phyloP scores from a whole-genome alignment of 169 alveolate genomes.

The Amoebophrya sp. region DNA sequence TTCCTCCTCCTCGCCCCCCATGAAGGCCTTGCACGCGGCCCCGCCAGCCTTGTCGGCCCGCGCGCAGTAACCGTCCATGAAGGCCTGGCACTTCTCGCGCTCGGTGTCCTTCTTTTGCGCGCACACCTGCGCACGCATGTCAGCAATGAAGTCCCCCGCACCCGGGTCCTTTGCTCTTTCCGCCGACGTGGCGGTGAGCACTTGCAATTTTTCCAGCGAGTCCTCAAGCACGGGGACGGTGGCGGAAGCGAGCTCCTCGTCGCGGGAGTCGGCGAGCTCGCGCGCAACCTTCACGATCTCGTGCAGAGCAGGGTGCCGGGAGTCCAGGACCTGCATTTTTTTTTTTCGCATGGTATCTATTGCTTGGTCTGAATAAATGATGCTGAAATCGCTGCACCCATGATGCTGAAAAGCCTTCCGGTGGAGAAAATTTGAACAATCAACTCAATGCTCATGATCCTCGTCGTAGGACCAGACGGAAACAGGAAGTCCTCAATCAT shows the following conservation, averaged over 20 bases:
- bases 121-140: not conserved
- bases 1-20: not conserved
- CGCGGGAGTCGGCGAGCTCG: not conserved
- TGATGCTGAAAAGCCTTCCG: too few species aligned
- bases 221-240: not conserved
- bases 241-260: not conserved
- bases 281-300: not conserved
- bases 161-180: not conserved
- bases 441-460: too few species aligned
- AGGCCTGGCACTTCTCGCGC: not conserved
- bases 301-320: not conserved
- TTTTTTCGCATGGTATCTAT: too few species aligned
- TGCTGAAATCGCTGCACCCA: too few species aligned
- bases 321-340: not conserved
- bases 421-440: too few species aligned
- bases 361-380: too few species aligned
- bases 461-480: too few species aligned
- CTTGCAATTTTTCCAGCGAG: not conserved
- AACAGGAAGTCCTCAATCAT: too few species aligned
- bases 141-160: not conserved
- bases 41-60: not conserved
- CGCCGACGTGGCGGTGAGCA: too few species aligned
- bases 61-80: not conserved
- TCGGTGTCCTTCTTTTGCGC: not conserved
- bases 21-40: not conserved